A percentile compares a stretch with the other conserved stretches of the same genome.
Conservation (phyloP, 164 flowering plant species). For the Taxillus chinensis region DNA sequence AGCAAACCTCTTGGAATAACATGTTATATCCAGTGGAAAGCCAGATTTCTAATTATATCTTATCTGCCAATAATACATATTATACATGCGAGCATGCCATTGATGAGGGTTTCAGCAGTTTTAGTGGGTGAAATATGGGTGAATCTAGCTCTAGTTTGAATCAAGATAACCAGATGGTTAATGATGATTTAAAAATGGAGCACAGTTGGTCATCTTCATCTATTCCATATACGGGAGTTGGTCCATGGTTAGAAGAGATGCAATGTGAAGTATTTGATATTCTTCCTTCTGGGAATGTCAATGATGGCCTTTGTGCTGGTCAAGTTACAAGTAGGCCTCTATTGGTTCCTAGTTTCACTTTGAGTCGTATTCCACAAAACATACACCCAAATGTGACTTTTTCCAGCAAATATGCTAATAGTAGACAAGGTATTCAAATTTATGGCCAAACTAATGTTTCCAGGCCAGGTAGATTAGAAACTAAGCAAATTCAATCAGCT, state of each 20-base stretch:
- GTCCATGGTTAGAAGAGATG: constrained; percentile 19
- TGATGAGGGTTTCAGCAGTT: constrained; percentile 25
- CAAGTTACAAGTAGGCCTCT: constrained; percentile 10
- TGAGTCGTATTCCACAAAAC: constrained; percentile 12
- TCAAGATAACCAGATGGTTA: constrained; percentile 11
- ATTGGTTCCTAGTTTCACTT: constrained; percentile 18
- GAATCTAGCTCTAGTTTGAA: constrained; percentile 44
- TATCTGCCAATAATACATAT: constrained; percentile 25
- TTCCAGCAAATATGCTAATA: constrained; percentile 8
- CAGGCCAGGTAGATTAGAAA: constrained; percentile 14
- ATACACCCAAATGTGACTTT: constrained; percentile 15
- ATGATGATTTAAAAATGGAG: constrained; percentile 23
- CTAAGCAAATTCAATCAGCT: constrained; percentile 10
- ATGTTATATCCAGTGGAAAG: constrained; percentile 32
- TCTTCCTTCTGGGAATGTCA: constrained; percentile 12
- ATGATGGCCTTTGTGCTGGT: constrained; percentile 10
- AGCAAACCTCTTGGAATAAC: constrained; percentile 35
- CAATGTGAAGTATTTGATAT: constrained; percentile 11
- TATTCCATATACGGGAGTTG: constrained; percentile 8
- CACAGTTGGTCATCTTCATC: constrained; percentile 24
- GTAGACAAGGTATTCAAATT: constrained; percentile 12
- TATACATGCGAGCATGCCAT: constrained; percentile 17
- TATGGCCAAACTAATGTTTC: constrained; percentile 12
- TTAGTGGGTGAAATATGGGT: constrained; percentile 34
- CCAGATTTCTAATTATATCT: constrained; percentile 24